Evolutionary conservation across 208 protist species (phyloP), one percentile per base, ranked within the genome.

Genomic region (Leishmania guyanensis): DNA sequence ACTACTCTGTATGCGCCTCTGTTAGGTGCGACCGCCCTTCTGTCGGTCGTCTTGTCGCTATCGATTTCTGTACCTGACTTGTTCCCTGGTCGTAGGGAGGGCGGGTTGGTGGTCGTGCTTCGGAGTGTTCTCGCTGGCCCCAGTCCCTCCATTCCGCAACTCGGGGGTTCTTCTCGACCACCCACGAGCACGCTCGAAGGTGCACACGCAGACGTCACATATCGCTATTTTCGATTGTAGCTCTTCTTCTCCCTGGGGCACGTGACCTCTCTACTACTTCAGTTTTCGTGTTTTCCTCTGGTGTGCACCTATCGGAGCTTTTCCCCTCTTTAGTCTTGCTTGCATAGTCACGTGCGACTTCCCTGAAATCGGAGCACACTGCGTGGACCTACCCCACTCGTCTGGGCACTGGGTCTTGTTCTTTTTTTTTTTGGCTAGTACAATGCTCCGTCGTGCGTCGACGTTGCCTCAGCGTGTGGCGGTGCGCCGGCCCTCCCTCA

Each of bases 401-500:
- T 39, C 26, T 36, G 46, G 3, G 36, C 4, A 46, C 12, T 5
- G 36, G 36, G 36, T 39, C 36, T 39, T 56, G 54, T 58, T 20
- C 5, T 26, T 56, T 20, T 16, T 51, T 43, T 16, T 60, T 36
- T 26, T 14, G 20, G 33, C 36, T 78, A 65, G 39, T 33, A 3
- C 73, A 36, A 83, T 81, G 77, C 22, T 78, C 46, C 66, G 22
- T 29, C 39, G 22, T 14, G 33, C 29, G 43, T 43, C 29, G 1
- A 66, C 56, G 0, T 73, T 48, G 22, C 50, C 36, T 29, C 62
- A 29, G 16, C 17, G 53, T 17, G 17, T 77, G 17, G 54, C 54
- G 73, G 20, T 14, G 33, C 54, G 53, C 14, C 33, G 36, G 43
- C 66, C 22, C 50, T n/a, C 22, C 29, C 60, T 20, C 77, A 39